A percentile compares a stretch with the other conserved stretches of the same genome.
phyloP scores from a whole-genome alignment of 177 flowering plant genomes.

The Vitis hybrid region DNA sequence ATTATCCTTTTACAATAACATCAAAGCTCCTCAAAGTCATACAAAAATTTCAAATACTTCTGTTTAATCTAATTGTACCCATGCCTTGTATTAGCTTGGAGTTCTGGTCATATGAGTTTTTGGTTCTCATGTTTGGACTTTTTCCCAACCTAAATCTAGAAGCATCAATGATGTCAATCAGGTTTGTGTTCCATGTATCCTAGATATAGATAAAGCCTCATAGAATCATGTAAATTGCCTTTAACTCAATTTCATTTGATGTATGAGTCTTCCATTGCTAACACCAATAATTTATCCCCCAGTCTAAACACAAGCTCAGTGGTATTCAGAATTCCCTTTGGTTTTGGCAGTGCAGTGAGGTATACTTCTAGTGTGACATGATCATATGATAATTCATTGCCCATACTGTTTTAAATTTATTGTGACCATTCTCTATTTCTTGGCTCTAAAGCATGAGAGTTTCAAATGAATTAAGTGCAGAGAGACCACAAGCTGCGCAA shows the following conservation, averaged over 20 bases:
- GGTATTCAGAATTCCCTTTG: slow-evolving; percentile 18
- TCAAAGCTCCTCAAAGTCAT: no score
- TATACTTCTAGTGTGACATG: neutral
- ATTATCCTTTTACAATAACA: no score
- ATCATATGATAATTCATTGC: no score
- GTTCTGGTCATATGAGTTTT: slow-evolving; percentile 40
- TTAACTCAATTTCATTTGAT: no score
- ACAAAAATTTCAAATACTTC: no score
- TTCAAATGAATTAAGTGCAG: no score
- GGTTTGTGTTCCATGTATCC: slow-evolving; percentile 8
- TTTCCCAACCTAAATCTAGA: slow-evolving; percentile 50
- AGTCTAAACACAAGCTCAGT: slow-evolving; percentile 21
- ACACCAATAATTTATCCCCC: neutral
- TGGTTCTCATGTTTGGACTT: slow-evolving; percentile 43
- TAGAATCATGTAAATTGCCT: no score
- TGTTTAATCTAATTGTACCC: neutral
- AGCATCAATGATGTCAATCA: slow-evolving; percentile 36
- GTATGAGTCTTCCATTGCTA: neutral
- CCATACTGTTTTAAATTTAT: no score
- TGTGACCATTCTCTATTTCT: no score
- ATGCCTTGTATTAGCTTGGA: slow-evolving; percentile 30
- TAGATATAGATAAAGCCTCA: no score
- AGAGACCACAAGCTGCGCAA: no score
- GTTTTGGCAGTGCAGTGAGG: slow-evolving; percentile 20
- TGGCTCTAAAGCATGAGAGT: no score